Percentiles rank a stretch among this genome's conserved stretches.
Evolutionary conservation across 2,329 filamentous ascomycete genomes (phyloP).

Genomic region (Harringtonia lauricola): DNA sequence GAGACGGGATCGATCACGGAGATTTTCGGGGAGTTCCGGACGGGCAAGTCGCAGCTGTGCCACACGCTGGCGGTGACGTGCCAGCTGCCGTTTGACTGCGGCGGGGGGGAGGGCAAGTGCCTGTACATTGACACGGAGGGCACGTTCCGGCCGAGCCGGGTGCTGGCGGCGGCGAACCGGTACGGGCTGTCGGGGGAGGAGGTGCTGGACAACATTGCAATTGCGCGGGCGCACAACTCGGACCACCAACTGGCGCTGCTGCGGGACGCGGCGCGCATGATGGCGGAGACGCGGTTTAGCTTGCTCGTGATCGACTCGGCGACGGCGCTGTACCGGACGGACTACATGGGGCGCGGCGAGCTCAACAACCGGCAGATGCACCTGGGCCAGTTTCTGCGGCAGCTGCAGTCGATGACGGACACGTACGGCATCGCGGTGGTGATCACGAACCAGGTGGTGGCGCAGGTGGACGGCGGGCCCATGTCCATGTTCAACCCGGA

Average conservation of each 20-base stretch:
- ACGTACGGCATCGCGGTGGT: slow-evolving; percentile 95
- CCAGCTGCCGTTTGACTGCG: slow-evolving; percentile 97
- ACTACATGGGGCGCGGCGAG: slow-evolving; percentile 94
- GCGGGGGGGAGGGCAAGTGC: slow-evolving; percentile 94
- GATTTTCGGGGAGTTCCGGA: slow-evolving; percentile 95
- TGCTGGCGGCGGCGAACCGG: slow-evolving; percentile 84
- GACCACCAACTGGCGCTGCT: slow-evolving; percentile 94
- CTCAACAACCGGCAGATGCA: slow-evolving; percentile 88
- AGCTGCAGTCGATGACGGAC: slow-evolving; percentile 64
- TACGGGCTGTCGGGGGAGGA: slow-evolving; percentile 95
- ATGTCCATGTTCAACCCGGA: slow-evolving; percentile 99
- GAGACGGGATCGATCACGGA: slow-evolving; percentile 98
- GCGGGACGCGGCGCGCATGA: slow-evolving; percentile 94
- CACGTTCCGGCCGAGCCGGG: slow-evolving; percentile 85
- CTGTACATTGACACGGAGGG: slow-evolving; percentile 98
- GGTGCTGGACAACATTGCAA: slow-evolving; percentile 95
- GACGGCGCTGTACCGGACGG: slow-evolving; percentile 88
- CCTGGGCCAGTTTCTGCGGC: slow-evolving; percentile 80
- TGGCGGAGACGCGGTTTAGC: slow-evolving; percentile 98
- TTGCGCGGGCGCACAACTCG: slow-evolving; percentile 95
- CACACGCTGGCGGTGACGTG: slow-evolving; percentile 98
- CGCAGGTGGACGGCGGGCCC: slow-evolving; percentile 92
- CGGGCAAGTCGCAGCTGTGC: slow-evolving; percentile 96
- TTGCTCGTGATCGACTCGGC: slow-evolving; percentile 93
- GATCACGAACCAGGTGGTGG: slow-evolving; percentile 97